These are phyloP conservation scores for Knoxia roxburghii DNA, from an alignment of 257 asterid species.

Conservation along the genomic window DNA sequence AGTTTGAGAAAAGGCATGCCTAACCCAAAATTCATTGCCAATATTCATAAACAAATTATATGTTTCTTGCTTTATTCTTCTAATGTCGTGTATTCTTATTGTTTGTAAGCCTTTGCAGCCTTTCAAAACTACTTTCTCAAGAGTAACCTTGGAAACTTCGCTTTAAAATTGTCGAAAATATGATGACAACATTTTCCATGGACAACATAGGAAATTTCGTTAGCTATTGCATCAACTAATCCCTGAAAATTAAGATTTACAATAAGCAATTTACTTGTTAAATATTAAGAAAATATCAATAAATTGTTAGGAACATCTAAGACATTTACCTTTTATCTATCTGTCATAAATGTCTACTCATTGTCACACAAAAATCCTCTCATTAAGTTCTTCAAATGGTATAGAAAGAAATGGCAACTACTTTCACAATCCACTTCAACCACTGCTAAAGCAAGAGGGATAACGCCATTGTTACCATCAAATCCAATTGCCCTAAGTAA, in stretches of 20 bases:
- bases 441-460: neutral
- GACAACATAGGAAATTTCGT: neutral
- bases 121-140: neutral
- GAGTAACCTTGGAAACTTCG: neutral
- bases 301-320: no score
- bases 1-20: neutral
- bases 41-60: neutral
- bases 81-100: neutral
- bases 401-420: neutral
- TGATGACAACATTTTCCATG: neutral
- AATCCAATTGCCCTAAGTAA: neutral
- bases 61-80: neutral
- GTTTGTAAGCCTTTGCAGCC: neutral
- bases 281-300: neutral
- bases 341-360: neutral
- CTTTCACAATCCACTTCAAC: neutral
- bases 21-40: neutral
- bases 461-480: neutral
- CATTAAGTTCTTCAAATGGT: accelerated
- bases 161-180: neutral
- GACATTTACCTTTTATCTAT: neutral
- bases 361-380: neutral
- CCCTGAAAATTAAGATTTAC: neutral
- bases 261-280: neutral
- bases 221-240: neutral